A percentile compares a stretch with the other conserved stretches of the same genome.
Evolutionary conservation across 2,329 filamentous ascomycete species (phyloP).

Genomic region (Pseudocercospora musae): DNA sequence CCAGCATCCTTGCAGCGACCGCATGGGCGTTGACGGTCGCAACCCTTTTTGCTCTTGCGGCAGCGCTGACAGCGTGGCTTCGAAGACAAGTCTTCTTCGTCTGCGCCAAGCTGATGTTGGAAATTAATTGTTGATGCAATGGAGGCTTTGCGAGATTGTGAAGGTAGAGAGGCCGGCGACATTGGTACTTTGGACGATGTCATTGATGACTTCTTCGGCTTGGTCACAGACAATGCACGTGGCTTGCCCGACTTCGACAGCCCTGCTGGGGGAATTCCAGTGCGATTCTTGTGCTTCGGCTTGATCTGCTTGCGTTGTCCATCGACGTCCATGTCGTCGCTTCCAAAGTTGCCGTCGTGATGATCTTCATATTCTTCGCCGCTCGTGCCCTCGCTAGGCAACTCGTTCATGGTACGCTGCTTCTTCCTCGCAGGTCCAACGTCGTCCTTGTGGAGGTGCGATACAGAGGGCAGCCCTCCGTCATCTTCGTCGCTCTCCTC

Average conservation of each 20-base stretch:
- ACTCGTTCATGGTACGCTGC: conserved; percentile 45
- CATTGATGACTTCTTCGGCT: conserved; percentile 46
- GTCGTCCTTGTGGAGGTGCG: conserved; percentile 28
- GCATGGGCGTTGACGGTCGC: conserved; percentile 92
- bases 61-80: conserved; percentile 97
- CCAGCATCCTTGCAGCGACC: conserved; percentile 94
- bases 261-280: conserved; percentile 9
- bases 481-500: conserved; percentile 80
- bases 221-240: conserved; percentile 48
- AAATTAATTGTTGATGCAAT: conserved; percentile 59
- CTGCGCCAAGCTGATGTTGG: conserved; percentile 57
- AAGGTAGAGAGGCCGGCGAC: conserved; percentile 61
- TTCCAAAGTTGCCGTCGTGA: conserved; percentile 52
- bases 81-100: conserved; percentile 87
- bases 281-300: conserved; percentile 43
- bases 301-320: conserved; percentile 38
- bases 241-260: conserved; percentile 39
- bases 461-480: conserved; percentile 39
- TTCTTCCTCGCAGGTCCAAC: conserved; percentile 36
- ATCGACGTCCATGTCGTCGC: conserved; percentile 52
- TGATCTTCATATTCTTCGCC: conserved; percentile 58
- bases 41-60: conserved; percentile 99
- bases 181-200: conserved; percentile 43
- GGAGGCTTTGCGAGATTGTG: conserved; percentile 70
- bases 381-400: conserved; percentile 58